Evolutionary conservation across 2,329 filamentous ascomycete species (phyloP).

Genomic region (Chaetomium strumarium): DNA sequence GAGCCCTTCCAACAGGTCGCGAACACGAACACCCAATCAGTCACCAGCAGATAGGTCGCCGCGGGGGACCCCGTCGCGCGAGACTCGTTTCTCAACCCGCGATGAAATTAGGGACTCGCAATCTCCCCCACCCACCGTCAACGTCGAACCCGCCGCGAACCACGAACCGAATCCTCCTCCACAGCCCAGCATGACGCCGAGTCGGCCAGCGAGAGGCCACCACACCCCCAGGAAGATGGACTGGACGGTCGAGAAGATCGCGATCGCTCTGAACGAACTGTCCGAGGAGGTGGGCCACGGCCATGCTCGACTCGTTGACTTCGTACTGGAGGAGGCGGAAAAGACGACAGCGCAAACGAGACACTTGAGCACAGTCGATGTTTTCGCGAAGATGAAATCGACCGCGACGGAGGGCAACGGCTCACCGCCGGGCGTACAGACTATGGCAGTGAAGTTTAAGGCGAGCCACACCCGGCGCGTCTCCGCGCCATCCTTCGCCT

Average conservation of each 20-base stretch:
- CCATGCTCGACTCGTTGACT: constrained; percentile 41
- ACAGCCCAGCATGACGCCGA: not conserved
- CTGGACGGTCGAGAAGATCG: constrained; percentile 42
- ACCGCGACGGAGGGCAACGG: constrained; percentile 29
- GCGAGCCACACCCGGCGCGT: constrained; percentile 33
- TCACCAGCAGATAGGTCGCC: constrained; percentile 4
- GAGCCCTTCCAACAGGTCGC: constrained; percentile 3
- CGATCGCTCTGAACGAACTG: constrained; percentile 35
- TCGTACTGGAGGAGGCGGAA: constrained; percentile 41
- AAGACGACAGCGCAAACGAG: constrained; percentile 34
- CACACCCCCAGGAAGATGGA: constrained; percentile 24
- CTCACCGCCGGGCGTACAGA: constrained; percentile 28
- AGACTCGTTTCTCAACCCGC: not conserved
- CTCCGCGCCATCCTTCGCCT: not conserved
- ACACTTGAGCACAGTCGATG: constrained; percentile 39
- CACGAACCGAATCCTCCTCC: constrained; percentile 15
- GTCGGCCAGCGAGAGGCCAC: constrained; percentile 6
- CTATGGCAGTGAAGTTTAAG: constrained; percentile 48
- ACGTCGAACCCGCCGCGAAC: not conserved
- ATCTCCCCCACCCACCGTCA: constrained; percentile 11
- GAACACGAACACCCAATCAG: constrained; percentile 4
- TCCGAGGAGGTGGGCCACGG: constrained; percentile 40
- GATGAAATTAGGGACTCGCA: constrained; percentile 17
- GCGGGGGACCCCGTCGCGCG: constrained; percentile 14
- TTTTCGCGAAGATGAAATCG: constrained; percentile 41